phyloP scores from a whole-genome alignment of 768 basidiomycete species.

The Panaeolus papilionaceus region DNA sequence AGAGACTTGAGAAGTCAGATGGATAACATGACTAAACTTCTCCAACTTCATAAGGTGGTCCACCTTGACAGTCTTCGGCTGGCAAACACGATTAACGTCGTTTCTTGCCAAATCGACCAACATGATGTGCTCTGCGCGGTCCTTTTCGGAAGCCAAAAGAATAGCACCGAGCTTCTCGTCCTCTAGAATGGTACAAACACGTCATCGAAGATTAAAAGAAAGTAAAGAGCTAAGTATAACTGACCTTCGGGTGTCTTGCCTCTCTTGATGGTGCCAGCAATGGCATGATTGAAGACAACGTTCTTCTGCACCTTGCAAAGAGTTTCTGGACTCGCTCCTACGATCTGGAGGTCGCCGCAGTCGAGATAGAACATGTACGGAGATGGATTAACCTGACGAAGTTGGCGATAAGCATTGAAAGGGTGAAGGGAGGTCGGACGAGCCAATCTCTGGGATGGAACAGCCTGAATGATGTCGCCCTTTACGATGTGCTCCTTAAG shows the following conservation, averaged over 20 bases:
- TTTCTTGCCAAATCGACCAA: constrained; percentile 97
- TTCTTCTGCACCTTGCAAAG: constrained; percentile 94
- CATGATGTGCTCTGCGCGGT: constrained; percentile 99
- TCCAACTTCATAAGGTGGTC: constrained; percentile 94
- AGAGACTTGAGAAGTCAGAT: constrained; percentile 94
- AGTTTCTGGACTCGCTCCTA: constrained; percentile 98
- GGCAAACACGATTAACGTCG: constrained; percentile 97
- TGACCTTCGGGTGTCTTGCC: constrained; percentile 87
- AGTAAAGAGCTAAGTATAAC: constrained; percentile 29
- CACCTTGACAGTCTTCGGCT: constrained; percentile 94
- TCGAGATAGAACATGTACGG: constrained; percentile 99
- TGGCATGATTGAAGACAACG: constrained; percentile 96
- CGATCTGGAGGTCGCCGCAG: constrained; percentile 90
- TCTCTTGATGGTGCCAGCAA: constrained; percentile 92
- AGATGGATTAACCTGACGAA: constrained; percentile 95
- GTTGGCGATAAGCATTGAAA: constrained; percentile 95
- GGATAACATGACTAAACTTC: constrained; percentile 98
- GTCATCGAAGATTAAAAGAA: constrained; percentile 19
- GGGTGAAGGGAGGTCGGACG: constrained; percentile 90
- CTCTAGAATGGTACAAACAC: constrained; percentile 59
- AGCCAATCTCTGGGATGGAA: constrained; percentile 91
- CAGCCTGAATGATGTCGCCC: constrained; percentile 99
- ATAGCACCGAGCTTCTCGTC: constrained; percentile 79
- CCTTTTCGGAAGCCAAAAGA: constrained; percentile 87
- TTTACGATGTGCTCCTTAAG: constrained; percentile 94